Evolutionary conservation across 805 yeast species (phyloP), one percentile per base, ranked within the genome.

Genomic region (Spathaspora hagerdaliae): DNA sequence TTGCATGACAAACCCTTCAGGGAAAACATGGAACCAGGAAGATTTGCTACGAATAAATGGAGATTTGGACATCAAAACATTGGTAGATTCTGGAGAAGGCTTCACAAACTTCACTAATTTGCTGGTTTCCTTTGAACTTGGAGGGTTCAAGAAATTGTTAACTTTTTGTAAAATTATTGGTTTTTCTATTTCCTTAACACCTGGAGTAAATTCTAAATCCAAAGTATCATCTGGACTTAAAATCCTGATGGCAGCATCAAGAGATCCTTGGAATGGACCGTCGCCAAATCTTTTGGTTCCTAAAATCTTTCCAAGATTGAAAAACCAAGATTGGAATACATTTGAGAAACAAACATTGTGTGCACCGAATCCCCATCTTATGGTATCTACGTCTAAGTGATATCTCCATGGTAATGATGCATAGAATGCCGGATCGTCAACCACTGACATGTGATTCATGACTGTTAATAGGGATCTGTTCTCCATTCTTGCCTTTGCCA

Each of bases 301-400:
- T 48, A 92, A 67, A n/a, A 90, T 84, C 64, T 91, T 91, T 2
- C 99, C 99, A 49, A 89, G 64, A 26, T 90, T 81, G 70, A 92
- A 92, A 59, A 89, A 91, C 61, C 59, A 73, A 7, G 81, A 64
- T 2, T 77, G 60, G 3, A 73, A 54, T 26, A 63, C 65, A 48
- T 70, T 78, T 24, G 81, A 77, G 64, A 94, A 92, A 60, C 98
- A 92, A 35, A 92, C 79, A 61, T 94, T 91, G 42, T 84, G 80
- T 9, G 99, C 99, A 0, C 96, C 99, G 45, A 94, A 72, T 5
- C 97, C 91, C 98, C 98, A 92, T 57, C 99, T 75, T 44, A 89
- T 79, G 43, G 79, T 76, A 50, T 82, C 85, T 13, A 86, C 67
- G 45, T 81, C 78, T 11, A 69, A 63, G 53, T 79, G 85, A 53